A percentile compares a stretch with the other conserved stretches of the same genome.
Evolutionary conservation across 202 grass and related monocot species (phyloP).

Genomic region (Dendrocalamus latiflorus): DNA sequence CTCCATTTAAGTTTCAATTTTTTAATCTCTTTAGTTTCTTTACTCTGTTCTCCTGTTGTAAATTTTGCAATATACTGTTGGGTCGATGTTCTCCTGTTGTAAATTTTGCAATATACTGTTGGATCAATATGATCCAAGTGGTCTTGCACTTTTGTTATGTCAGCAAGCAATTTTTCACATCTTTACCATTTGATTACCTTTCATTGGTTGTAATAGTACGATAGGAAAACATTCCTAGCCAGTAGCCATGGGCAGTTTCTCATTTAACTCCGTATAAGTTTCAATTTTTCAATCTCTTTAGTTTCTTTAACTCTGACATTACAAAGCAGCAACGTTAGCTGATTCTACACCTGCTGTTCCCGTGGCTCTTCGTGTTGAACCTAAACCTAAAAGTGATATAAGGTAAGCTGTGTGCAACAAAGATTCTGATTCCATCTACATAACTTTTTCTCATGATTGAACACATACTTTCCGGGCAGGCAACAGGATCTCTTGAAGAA

Average conservation of each 20-base stretch:
- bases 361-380: slow-evolving; percentile 70
- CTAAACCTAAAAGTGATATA: slow-evolving; percentile 85
- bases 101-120: background rate
- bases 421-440: background rate
- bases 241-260: background rate
- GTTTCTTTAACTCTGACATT: slow-evolving; percentile 51
- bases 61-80: background rate
- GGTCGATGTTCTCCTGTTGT: background rate
- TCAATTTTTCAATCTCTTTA: background rate
- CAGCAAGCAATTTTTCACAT: background rate
- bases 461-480: slow-evolving; percentile 31
- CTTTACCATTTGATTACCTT: background rate
- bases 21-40: slow-evolving; percentile 30
- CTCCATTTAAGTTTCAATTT: background rate
- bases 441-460: background rate
- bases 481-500: slow-evolving; percentile 90
- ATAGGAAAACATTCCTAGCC: background rate
- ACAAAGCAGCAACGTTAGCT: slow-evolving; percentile 88
- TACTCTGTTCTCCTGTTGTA: slow-evolving; percentile 12
- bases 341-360: slow-evolving; percentile 72
- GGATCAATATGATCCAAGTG: background rate
- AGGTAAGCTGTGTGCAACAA: slow-evolving; percentile 46
- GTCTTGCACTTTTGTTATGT: background rate
- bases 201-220: background rate
- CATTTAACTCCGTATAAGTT: background rate